Conservation (phyloP, 108 stramenopile species). For the Nitzschia sp. region DNA sequence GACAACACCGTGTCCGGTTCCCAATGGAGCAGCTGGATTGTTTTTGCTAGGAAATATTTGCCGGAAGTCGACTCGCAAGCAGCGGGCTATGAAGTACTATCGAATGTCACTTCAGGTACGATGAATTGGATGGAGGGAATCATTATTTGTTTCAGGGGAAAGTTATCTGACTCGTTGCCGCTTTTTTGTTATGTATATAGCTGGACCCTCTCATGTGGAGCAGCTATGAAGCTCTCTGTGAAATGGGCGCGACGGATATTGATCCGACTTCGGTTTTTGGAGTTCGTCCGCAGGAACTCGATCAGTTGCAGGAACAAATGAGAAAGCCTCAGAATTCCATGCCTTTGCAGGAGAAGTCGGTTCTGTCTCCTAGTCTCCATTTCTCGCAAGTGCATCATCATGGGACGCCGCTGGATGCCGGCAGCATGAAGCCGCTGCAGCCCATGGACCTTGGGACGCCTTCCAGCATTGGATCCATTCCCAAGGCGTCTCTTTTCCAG, state of each 20-base stretch:
- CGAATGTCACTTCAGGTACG: conserved; percentile 69
- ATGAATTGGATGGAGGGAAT: conserved; percentile 3
- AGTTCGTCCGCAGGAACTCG: conserved; percentile 43
- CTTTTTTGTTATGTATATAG: conserved; percentile 21
- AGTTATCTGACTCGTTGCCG: not conserved
- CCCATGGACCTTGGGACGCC: conserved; percentile 38
- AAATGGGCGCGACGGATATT: conserved; percentile 67
- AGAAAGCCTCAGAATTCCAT: conserved; percentile 15
- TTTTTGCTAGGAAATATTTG: conserved; percentile 84
- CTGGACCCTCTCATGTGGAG: conserved; percentile 89
- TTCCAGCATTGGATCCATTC: conserved; percentile 24
- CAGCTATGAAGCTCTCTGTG: conserved; percentile 79
- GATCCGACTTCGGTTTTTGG: conserved; percentile 78
- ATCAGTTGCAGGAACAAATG: conserved; percentile 31
- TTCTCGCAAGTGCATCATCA: conserved; percentile 26
- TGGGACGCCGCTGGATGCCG: conserved; percentile 24
- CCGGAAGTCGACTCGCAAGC: conserved; percentile 67
- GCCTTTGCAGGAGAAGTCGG: conserved; percentile 32
- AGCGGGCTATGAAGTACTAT: conserved; percentile 79
- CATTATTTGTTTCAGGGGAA: not conserved
- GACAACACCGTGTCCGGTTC: conserved; percentile 69
- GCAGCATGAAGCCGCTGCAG: conserved; percentile 13
- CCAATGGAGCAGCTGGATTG: conserved; percentile 90
- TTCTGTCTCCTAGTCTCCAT: conserved; percentile 25
- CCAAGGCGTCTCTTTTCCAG: conserved; percentile 48